Conservation (phyloP, 306 rosid genomes). For the Dalbergia cochinchinensis region DNA sequence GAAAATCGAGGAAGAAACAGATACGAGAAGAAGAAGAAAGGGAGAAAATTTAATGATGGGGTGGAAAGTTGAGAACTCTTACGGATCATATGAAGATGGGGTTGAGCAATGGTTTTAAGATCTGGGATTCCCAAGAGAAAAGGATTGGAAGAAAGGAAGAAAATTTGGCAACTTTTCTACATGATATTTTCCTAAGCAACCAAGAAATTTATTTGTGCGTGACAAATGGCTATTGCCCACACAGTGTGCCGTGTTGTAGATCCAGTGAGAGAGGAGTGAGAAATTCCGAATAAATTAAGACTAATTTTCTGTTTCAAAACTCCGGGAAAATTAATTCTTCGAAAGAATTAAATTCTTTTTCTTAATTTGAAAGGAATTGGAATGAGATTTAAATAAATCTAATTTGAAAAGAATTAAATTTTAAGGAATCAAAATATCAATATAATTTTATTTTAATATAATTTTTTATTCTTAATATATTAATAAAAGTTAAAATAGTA, state of each 20-base stretch:
- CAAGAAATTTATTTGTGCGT: slow-evolving; percentile 21
- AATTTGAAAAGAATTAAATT: no score
- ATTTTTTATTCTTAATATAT: no score
- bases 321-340: no score
- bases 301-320: no score
- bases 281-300: not conserved
- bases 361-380: no score
- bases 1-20: not conserved
- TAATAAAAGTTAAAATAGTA: no score
- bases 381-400: no score
- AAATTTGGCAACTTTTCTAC: not conserved
- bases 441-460: no score
- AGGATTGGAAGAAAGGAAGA: not conserved
- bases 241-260: not conserved
- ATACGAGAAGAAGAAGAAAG: not conserved
- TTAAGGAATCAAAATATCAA: no score
- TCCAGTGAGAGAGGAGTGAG: slow-evolving; percentile 9
- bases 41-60: slow-evolving; percentile 5
- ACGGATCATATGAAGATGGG: slow-evolving; percentile 50
- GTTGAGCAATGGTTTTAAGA: slow-evolving; percentile 47
- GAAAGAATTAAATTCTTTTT: no score
- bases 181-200: not conserved
- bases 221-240: not conserved
- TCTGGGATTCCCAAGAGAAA: slow-evolving; percentile 46
- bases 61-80: slow-evolving; percentile 49